phyloP scores from a whole-genome alignment of 192 early-diverging fungal species.

The Backusella sp. region DNA sequence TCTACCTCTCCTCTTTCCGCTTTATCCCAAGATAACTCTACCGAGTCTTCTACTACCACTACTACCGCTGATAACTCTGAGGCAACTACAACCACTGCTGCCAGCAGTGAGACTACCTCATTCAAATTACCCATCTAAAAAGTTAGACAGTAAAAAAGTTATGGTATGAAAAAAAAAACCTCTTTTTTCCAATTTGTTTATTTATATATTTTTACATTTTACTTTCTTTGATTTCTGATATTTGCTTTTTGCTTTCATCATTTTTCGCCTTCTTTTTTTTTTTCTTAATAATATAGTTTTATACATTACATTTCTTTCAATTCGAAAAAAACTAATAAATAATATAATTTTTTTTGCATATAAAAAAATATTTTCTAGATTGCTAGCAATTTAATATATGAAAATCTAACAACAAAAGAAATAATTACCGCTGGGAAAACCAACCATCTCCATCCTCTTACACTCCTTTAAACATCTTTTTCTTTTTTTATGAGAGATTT shows the following conservation, averaged over 20 bases:
- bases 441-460: background rate
- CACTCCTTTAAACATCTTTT: background rate
- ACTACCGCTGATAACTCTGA: background rate
- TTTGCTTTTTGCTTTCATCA: background rate
- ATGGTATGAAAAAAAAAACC: background rate
- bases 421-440: background rate
- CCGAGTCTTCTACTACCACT: background rate
- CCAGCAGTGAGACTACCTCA: background rate
- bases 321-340: background rate
- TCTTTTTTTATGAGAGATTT: background rate
- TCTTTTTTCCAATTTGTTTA: background rate
- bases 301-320: background rate
- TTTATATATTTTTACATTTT: background rate
- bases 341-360: conserved; percentile 13
- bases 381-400: background rate
- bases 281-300: background rate
- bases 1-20: background rate
- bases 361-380: background rate
- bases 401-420: background rate
- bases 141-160: background rate
- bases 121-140: background rate
- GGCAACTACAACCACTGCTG: conserved; percentile 1
- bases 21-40: background rate
- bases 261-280: background rate
- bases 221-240: background rate